Percentiles rank a stretch among this genome's conserved stretches.
Conservation (phyloP, 2,329 filamentous ascomycete genomes). For the Stromatinia cepivora region DNA sequence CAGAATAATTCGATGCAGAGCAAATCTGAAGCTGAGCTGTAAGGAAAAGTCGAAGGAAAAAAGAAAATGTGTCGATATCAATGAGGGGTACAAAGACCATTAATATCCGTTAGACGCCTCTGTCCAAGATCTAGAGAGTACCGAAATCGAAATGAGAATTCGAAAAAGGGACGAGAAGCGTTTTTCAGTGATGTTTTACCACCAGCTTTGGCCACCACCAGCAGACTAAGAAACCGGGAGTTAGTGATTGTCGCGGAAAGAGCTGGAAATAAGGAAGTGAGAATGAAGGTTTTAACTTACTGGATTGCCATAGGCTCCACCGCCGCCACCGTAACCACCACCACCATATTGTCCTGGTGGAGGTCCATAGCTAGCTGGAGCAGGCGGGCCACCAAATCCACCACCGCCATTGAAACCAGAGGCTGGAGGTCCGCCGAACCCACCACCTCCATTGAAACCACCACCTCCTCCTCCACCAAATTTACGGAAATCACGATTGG, state of each 20-base stretch:
- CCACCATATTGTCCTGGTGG: constrained; percentile 40
- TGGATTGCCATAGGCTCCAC: constrained; percentile 57
- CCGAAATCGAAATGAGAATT: constrained; percentile 26
- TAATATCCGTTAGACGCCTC: constrained; percentile 36
- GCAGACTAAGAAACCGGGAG: constrained; percentile 40
- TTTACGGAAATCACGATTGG: constrained; percentile 90
- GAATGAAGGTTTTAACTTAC: neutral
- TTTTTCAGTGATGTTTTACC: constrained; percentile 46
- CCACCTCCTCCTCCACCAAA: constrained; percentile 55
- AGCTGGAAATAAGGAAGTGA: no score
- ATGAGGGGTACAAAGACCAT: constrained; percentile 29
- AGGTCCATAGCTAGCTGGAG: constrained; percentile 54
- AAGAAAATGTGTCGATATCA: constrained; percentile 24
- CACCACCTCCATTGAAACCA: constrained; percentile 56
- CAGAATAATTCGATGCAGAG: constrained; percentile 28
- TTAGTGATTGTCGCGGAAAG: neutral
- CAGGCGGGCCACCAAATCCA: constrained; percentile 57
- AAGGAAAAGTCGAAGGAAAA: constrained; percentile 25
- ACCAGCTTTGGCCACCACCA: constrained; percentile 53
- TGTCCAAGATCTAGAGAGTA: constrained; percentile 35
- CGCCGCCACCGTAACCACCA: constrained; percentile 52
- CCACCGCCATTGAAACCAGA: constrained; percentile 54
- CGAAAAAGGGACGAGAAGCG: constrained; percentile 34
- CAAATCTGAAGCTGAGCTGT: constrained; percentile 30
- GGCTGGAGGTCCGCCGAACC: constrained; percentile 44